Percentiles rank a stretch among this genome's conserved stretches.
phyloP scores from a whole-genome alignment of 208 protist species.

The Kentomonas sorsogonicus region DNA sequence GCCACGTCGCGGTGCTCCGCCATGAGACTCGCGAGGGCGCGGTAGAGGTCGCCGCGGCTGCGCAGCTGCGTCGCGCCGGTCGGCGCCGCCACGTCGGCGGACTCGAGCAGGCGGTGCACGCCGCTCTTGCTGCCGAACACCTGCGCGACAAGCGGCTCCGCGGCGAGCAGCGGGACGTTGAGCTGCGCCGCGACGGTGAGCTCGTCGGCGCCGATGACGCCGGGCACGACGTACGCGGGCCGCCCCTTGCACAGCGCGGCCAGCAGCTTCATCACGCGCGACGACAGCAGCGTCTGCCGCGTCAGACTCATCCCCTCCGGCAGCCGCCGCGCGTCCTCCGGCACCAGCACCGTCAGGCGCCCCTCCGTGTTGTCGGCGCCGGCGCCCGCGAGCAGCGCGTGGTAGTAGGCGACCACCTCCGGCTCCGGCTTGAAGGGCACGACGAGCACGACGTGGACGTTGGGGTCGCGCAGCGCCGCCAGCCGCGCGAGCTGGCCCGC shows the following conservation, averaged over 20 bases:
- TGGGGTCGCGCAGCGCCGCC: conserved; percentile 65
- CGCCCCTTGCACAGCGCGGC: conserved; percentile 48
- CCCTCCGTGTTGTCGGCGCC: conserved; percentile 50
- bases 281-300: conserved; percentile 56
- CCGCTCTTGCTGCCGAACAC: conserved; percentile 86
- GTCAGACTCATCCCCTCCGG: conserved; percentile 75
- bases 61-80: conserved; percentile 51
- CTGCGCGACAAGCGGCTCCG: conserved; percentile 71
- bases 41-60: conserved; percentile 49
- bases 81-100: conserved; percentile 71
- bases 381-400: conserved; percentile 49
- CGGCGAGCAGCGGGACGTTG: conserved; percentile 77
- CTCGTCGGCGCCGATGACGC: conserved; percentile 83
- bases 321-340: conserved; percentile 68
- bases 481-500: conserved; percentile 80
- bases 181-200: conserved; percentile 72
- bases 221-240: conserved; percentile 76
- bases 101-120: conserved; percentile 55
- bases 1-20: conserved; percentile 55
- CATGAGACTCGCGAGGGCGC: conserved; percentile 61
- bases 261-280: conserved; percentile 82
- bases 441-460: conserved; percentile 79
- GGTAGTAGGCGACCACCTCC: conserved; percentile 82
- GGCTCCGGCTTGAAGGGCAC: conserved; percentile 66
- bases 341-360: conserved; percentile 73